Conservation (phyloP, 306 rosid genomes). For the Crotalaria pallida region DNA sequence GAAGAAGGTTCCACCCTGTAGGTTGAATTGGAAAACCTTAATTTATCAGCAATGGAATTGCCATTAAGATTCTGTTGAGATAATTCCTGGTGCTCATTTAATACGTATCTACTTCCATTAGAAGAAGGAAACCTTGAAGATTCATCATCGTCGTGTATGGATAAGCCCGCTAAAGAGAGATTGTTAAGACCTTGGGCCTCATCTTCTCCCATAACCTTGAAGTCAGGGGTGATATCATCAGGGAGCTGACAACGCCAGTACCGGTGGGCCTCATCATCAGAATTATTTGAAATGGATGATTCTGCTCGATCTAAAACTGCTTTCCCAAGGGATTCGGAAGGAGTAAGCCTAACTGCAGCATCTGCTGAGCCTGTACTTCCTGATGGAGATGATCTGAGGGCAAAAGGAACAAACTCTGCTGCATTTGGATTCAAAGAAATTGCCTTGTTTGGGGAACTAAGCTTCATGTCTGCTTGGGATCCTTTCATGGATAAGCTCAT, state of each 20-base stretch:
- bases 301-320: slow-evolving; percentile 76
- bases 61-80: slow-evolving; percentile 41
- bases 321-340: slow-evolving; percentile 68
- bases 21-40: slow-evolving; percentile 53
- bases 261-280: slow-evolving; percentile 91
- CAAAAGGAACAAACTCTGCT: slow-evolving; percentile 83
- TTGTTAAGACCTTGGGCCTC: slow-evolving; percentile 61
- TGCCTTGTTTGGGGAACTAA: slow-evolving; percentile 49
- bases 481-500: slow-evolving; percentile 83
- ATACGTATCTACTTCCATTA: slow-evolving; percentile 50
- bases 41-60: slow-evolving; percentile 53
- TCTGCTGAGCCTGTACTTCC: slow-evolving; percentile 59
- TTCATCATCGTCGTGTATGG: slow-evolving; percentile 62
- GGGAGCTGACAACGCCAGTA: slow-evolving; percentile 97
- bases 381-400: slow-evolving; percentile 66
- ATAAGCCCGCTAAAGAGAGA: slow-evolving; percentile 67
- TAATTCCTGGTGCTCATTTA: slow-evolving; percentile 55
- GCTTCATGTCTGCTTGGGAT: slow-evolving; percentile 41
- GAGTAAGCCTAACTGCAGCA: slow-evolving; percentile 33
- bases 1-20: slow-evolving; percentile 64
- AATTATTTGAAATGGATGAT: slow-evolving; percentile 73
- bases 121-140: slow-evolving; percentile 48
- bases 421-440: slow-evolving; percentile 86
- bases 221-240: slow-evolving; percentile 95
- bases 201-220: slow-evolving; percentile 77